Conservation (phyloP, 306 rosid genomes). For the Erythrophleum fordii region DNA sequence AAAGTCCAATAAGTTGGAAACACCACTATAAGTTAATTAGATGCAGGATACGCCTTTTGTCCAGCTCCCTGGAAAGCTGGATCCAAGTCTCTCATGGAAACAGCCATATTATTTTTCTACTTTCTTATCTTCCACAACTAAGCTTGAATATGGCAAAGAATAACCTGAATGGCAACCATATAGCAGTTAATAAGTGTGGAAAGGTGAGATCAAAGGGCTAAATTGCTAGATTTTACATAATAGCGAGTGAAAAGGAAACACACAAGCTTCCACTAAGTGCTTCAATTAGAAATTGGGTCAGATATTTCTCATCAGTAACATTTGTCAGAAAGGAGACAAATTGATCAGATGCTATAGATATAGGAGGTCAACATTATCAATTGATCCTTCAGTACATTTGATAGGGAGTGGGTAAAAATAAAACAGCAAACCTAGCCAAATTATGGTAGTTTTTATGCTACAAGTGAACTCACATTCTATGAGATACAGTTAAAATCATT, state of each 20-base stretch:
- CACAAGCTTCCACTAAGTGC: constrained; percentile 29
- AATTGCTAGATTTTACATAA: constrained; percentile 21
- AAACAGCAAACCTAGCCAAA: constrained; percentile 16
- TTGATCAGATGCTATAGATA: constrained; percentile 20
- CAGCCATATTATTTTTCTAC: constrained; percentile 67
- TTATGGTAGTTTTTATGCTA: neutral
- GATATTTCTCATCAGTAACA: constrained; percentile 3
- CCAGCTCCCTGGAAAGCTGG: constrained; percentile 92
- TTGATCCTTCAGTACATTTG: neutral
- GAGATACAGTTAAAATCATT: constrained; percentile 14
- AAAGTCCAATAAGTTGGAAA: constrained; percentile 30
- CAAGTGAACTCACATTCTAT: constrained; percentile 19
- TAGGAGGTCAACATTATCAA: neutral
- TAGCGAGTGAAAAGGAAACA: constrained; percentile 7
- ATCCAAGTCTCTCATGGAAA: constrained; percentile 92
- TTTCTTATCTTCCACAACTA: constrained; percentile 35
- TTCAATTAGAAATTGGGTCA: constrained; percentile 20
- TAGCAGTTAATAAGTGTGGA: constrained; percentile 20
- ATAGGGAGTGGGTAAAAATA: neutral
- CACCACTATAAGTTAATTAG: constrained; percentile 36
- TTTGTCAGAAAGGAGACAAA: constrained; percentile 21
- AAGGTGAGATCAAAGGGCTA: constrained; percentile 19
- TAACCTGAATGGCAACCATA: constrained; percentile 47
- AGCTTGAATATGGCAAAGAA: constrained; percentile 35
- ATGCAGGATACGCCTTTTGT: constrained; percentile 93